These are phyloP conservation scores for Puccinia coronata DNA, from an alignment of 1,284 basidiomycete genomes.

Conservation along the genomic window DNA sequence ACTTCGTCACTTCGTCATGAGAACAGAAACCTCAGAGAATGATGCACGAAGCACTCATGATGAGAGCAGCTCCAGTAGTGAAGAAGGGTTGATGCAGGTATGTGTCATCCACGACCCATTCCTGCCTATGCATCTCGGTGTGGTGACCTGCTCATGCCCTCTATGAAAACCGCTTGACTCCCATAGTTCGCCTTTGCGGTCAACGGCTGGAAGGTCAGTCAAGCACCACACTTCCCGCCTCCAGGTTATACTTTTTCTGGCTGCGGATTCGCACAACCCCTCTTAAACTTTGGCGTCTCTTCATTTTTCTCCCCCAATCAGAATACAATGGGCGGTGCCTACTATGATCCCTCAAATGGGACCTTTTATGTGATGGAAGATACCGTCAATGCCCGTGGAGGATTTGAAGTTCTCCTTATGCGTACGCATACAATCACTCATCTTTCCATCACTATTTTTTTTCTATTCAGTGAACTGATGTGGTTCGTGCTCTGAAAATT, in stretches of 20 bases:
- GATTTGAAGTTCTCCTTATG: conserved; percentile 38
- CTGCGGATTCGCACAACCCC: not conserved
- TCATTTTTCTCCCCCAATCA: not conserved
- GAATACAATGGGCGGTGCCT: conserved; percentile 42
- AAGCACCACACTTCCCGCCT: not conserved
- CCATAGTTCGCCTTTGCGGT: conserved; percentile 36
- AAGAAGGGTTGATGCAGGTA: conserved; percentile 9
- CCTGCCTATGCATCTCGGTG: too few species aligned
- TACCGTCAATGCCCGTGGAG: conserved; percentile 24
- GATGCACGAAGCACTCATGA: not conserved
- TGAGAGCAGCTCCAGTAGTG: not conserved
- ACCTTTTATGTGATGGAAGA: conserved; percentile 46
- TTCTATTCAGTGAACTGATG: not conserved
- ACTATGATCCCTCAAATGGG: conserved; percentile 35
- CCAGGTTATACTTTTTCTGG: not conserved
- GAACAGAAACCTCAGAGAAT: not conserved
- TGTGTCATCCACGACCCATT: too few species aligned
- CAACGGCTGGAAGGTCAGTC: conserved; percentile 34
- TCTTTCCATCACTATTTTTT: not conserved
- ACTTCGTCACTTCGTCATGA: not conserved
- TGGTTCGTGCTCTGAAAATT: not conserved
- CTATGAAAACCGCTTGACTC: not conserved
- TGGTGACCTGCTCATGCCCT: not conserved
- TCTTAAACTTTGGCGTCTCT: not conserved
- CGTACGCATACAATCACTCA: conserved; percentile 1